Conservation (phyloP, 148 eudicot genomes). For the Silene conica region DNA sequence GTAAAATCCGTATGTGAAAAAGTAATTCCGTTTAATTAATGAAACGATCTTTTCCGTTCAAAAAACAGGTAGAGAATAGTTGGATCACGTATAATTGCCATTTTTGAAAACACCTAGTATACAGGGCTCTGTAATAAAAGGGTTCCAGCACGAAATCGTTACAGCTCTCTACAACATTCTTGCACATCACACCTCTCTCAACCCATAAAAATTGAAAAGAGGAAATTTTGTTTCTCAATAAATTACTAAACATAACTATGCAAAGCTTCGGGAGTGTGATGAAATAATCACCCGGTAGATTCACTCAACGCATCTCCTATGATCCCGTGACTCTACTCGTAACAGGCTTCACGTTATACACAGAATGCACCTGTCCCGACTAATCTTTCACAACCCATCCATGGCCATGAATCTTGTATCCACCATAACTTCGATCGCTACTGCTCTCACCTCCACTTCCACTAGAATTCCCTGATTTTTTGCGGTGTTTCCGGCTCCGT, state of each 20-base stretch:
- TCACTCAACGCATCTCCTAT: conserved; percentile 1
- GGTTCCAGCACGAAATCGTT: not conserved
- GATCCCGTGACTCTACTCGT: not conserved
- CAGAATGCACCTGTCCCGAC: not conserved
- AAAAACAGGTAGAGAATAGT: too few relatives aligned
- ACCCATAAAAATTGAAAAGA: conserved; percentile 4
- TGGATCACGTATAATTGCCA: not conserved
- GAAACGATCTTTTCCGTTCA: too few relatives aligned
- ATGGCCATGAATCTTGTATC: conserved; percentile 64
- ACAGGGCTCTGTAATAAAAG: conserved; percentile 6
- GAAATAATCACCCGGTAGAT: conserved; percentile 2
- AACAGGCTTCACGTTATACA: not conserved
- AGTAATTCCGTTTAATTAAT: too few relatives aligned
- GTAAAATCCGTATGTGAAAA: too few relatives aligned
- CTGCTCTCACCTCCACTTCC: conserved; percentile 99
- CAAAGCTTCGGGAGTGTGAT: conserved; percentile 2
- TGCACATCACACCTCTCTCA: conserved; percentile 12
- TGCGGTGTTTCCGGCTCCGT: conserved; percentile 58
- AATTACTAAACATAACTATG: not conserved
- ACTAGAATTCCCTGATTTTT: conserved; percentile 74
- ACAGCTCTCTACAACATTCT: conserved; percentile 23
- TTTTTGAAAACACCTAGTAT: conserved; percentile 1
- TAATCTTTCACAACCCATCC: conserved; percentile 92
- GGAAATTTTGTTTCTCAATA: not conserved
- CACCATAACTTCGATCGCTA: conserved; percentile 65